These are phyloP conservation scores for Chlorella ohadii DNA, from an alignment of 139 green algal species.

Conservation along the genomic window DNA sequence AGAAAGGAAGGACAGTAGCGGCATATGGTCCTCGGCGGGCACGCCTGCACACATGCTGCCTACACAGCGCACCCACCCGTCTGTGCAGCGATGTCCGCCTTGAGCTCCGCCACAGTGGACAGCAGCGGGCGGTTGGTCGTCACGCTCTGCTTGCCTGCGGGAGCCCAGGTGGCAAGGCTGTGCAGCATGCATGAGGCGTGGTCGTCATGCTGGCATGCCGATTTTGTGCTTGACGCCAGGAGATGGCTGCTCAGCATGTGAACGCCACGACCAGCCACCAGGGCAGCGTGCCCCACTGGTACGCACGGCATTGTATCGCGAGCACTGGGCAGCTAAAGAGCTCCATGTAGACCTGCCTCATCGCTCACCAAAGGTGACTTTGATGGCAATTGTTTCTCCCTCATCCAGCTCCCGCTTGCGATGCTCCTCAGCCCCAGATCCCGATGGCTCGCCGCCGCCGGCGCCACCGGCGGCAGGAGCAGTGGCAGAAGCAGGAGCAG, in stretches of 20 bases:
- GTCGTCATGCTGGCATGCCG: too few species aligned
- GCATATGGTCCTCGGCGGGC: constrained; percentile 56
- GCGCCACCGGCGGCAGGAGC: too few species aligned
- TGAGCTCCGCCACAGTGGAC: constrained; percentile 53
- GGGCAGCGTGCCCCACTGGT: too few species aligned
- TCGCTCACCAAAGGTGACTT: too few species aligned
- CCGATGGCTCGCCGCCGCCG: too few species aligned
- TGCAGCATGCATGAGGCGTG: too few species aligned
- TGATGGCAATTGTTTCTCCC: background rate
- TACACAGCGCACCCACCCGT: constrained; percentile 1
- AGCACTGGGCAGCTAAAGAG: too few species aligned
- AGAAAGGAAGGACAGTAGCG: too few species aligned
- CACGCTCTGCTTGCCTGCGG: constrained; percentile 45
- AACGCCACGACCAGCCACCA: too few species aligned
- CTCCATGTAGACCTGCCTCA: background rate
- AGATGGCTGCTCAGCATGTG: too few species aligned
- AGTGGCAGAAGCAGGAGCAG: background rate
- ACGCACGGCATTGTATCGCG: too few species aligned
- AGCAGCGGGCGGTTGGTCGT: constrained; percentile 42
- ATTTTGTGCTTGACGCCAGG: too few species aligned
- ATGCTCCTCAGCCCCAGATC: background rate
- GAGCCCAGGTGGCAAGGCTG: background rate
- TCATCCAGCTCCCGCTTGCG: background rate
- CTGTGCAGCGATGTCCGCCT: constrained; percentile 30
- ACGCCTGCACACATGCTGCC: constrained; percentile 51